A percentile compares a stretch with the other conserved stretches of the same genome.
Evolutionary conservation across 2,329 filamentous ascomycete species (phyloP).

Genomic region (Onygenales sp.): DNA sequence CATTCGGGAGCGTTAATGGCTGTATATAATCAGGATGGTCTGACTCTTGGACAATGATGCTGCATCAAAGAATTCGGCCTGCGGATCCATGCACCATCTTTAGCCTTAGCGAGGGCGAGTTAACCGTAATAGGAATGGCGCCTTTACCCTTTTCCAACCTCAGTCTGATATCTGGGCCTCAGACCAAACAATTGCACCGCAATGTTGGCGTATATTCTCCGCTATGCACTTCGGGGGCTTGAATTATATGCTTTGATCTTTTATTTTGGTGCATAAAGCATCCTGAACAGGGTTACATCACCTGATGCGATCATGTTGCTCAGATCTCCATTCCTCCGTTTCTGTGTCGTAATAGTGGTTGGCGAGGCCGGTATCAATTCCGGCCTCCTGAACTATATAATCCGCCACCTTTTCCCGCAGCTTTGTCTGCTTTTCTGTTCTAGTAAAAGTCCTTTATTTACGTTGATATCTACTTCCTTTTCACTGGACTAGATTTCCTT

Average conservation of each 20-base stretch:
- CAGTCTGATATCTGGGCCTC: not conserved
- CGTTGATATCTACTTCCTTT: conserved; percentile 8
- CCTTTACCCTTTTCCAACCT: not conserved
- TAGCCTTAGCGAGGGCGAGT: not conserved
- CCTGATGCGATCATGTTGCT: not conserved
- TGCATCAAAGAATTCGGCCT: not conserved
- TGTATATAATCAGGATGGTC: too few species aligned
- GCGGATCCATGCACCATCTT: not conserved
- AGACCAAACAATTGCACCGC: not conserved
- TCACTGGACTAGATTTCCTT: conserved; percentile 2
- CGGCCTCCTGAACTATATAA: conserved; percentile 37
- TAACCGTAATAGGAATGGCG: conserved; percentile 1
- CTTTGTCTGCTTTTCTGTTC: not conserved
- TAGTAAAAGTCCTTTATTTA: not conserved
- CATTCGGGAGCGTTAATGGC: too few species aligned
- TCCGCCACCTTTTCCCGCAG: conserved; percentile 9
- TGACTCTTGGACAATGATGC: too few species aligned
- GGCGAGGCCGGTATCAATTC: conserved; percentile 38
- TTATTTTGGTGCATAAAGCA: not conserved
- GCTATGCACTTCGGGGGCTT: not conserved
- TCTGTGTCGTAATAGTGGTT: conserved; percentile 29
- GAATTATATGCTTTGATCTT: not conserved
- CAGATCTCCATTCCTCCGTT: conserved; percentile 5
- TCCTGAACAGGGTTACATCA: conserved; percentile 1
- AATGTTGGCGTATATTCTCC: not conserved